Percentiles rank a stretch among this genome's conserved stretches.
phyloP scores from a whole-genome alignment of 2,329 filamentous ascomycete species.

The Monilinia aucupariae region DNA sequence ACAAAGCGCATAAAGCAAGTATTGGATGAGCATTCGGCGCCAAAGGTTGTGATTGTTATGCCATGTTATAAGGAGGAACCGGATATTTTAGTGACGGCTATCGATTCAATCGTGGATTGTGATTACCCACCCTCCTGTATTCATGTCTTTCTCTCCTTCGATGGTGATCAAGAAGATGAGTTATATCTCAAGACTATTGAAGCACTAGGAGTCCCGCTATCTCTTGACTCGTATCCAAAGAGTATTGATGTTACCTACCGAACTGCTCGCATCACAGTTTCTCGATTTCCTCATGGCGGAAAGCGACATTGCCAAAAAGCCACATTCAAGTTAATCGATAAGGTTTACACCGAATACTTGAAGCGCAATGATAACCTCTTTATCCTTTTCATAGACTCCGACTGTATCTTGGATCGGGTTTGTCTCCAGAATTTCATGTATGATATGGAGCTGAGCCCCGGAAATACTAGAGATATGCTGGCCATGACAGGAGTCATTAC shows the following conservation, averaged over 20 bases:
- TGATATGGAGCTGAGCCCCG: constrained; percentile 95
- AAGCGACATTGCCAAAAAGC: constrained; percentile 91
- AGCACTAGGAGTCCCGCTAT: constrained; percentile 74
- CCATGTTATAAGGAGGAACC: constrained; percentile 92
- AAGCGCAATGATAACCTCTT: constrained; percentile 87
- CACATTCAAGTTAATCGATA: constrained; percentile 90
- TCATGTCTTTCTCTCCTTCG: constrained; percentile 92
- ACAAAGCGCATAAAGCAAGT: constrained; percentile 76
- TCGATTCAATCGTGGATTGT: constrained; percentile 88
- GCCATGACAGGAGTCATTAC: constrained; percentile 98
- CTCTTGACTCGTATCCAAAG: constrained; percentile 71
- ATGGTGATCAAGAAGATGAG: constrained; percentile 84
- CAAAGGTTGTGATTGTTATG: constrained; percentile 95
- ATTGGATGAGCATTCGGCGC: constrained; percentile 77
- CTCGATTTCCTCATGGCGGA: constrained; percentile 85
- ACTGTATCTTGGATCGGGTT: constrained; percentile 85
- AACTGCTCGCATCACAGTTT: constrained; percentile 79
- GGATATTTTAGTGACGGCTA: constrained; percentile 73
- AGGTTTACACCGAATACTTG: constrained; percentile 81
- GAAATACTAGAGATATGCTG: constrained; percentile 86
- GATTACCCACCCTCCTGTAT: constrained; percentile 90
- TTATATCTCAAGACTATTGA: constrained; percentile 82
- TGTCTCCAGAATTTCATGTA: constrained; percentile 98
- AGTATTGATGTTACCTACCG: constrained; percentile 88
- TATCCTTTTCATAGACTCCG: constrained; percentile 94